Evolutionary conservation across 2,329 filamentous ascomycete species (phyloP).

Genomic region (Mollisiaceae sp.): DNA sequence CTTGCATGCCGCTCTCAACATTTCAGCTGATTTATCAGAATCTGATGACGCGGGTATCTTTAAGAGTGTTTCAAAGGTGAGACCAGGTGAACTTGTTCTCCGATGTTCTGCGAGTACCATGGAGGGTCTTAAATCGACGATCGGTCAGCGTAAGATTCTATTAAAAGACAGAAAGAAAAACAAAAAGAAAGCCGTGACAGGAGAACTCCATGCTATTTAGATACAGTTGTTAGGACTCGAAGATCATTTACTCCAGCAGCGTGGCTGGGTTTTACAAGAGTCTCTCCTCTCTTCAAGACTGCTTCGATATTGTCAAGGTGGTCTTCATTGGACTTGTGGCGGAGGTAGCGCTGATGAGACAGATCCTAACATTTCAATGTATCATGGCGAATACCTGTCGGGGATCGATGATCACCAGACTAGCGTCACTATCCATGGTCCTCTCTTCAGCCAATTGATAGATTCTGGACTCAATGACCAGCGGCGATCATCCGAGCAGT

Average conservation of each 20-base stretch:
- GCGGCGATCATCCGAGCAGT: too few species aligned
- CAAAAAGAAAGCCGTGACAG: background rate
- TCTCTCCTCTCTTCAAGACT: background rate
- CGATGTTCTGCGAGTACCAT: background rate
- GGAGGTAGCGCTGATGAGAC: background rate
- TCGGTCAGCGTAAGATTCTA: background rate
- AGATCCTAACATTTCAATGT: too few species aligned
- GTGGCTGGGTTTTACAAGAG: background rate
- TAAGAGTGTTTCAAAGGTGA: background rate
- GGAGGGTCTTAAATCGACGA: background rate
- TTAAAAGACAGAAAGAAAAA: background rate
- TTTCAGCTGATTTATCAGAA: constrained; percentile 29
- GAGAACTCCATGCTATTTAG: background rate
- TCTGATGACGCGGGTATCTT: background rate
- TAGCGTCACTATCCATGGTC: too few species aligned
- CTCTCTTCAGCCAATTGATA: too few species aligned
- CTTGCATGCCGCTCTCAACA: constrained; percentile 24
- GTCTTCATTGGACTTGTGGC: background rate
- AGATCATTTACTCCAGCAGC: background rate
- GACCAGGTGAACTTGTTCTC: background rate
- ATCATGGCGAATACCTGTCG: too few species aligned
- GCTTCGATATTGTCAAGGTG: background rate
- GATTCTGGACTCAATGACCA: too few species aligned
- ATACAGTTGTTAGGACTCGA: background rate
- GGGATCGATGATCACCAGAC: too few species aligned